Percentiles rank a stretch among this genome's conserved stretches.
These are phyloP conservation scores for Isoetes taiwanensis DNA, from an alignment of 75 land plant species.

Conservation along the genomic window DNA sequence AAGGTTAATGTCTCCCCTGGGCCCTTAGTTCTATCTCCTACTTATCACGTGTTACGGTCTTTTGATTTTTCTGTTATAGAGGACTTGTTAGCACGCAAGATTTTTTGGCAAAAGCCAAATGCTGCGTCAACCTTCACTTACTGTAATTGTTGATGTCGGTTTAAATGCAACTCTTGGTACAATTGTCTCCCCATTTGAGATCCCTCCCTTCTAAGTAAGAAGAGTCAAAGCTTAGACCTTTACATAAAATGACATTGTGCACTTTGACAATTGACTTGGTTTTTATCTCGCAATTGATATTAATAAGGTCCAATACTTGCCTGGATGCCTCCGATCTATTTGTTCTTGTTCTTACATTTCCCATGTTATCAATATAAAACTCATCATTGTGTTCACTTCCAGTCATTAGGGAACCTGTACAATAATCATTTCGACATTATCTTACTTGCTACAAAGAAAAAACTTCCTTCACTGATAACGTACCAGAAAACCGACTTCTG, in stretches of 20 bases:
- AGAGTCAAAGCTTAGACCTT: not conserved
- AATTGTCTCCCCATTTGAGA: conserved; percentile 94
- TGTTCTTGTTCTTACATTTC: conserved; percentile 75
- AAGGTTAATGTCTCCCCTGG: conserved; percentile 97
- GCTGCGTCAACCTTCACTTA: too few relatives aligned
- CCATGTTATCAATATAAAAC: conserved; percentile 63
- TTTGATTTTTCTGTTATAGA: conserved; percentile 86
- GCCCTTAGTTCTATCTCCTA: conserved; percentile 77
- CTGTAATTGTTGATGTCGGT: conserved; percentile 94
- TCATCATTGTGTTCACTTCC: conserved; percentile 99
- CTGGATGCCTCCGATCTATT: conserved; percentile 99
- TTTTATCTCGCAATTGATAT: too few relatives aligned
- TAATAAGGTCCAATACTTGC: too few relatives aligned
- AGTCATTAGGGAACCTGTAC: conserved; percentile 65
- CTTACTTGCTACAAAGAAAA: too few relatives aligned
- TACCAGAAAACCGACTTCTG: conserved; percentile 97
- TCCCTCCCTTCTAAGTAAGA: conserved; percentile 83
- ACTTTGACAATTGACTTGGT: too few relatives aligned
- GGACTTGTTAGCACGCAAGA: too few relatives aligned
- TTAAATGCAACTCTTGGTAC: conserved; percentile 83
- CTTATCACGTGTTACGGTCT: conserved; percentile 79
- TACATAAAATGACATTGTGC: not conserved
- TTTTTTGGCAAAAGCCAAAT: too few relatives aligned
- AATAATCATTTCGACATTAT: too few relatives aligned
- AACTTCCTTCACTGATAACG: too few relatives aligned